Base-by-base conservation (phyloP, 805 yeast genomes). In the Cyberlindnera nakhonratchasimensis region DNA sequence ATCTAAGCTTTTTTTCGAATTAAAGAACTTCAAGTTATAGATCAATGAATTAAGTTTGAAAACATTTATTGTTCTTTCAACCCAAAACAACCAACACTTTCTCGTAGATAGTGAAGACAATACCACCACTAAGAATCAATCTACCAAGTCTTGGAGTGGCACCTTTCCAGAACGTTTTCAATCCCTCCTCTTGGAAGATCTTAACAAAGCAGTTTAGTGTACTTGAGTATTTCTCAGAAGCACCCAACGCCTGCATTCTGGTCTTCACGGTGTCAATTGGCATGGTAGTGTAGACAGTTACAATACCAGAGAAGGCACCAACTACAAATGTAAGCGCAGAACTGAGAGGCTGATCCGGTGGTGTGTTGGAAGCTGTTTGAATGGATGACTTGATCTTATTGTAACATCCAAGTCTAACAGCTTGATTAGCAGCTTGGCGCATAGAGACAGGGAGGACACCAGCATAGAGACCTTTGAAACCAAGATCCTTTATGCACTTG, bases 81-180 rank as follows among this genome's bases (percentile, higher is more conserved):
- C 43, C 49, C 39, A 68, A 46, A 11, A 66, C 52, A 4, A 57
- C 76, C 63, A 91, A 71, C 69, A 91, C 83, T 66, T 89, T 86
- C 63, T 91, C 99, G 63, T 91, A 91, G 43, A 93, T 86, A 17
- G 98, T 93, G 67, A 91, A 91, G 22, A 93, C 97, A 52, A 91
- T 91, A 56, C 99, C 99, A 47, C 99, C 99, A 66, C 96, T 85
- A 59, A 91, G 73, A 26, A 90, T 79, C 59, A 91, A 74, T 55
- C 99, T 78, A 6, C 98, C 98, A 47, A 91, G 70, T 60, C 99
- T 76, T 34, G 99, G 98, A 2, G 98, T 93, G 26, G 98, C 96
- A 48, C 99, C 99, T 66, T 87, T 87, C 99, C 99, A 91, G 67
- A 89, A 88, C 5, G 96, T 85, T 58, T 77, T 68, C 50, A 90